A percentile compares a stretch with the other conserved stretches of the same genome.
phyloP scores from a whole-genome alignment of 768 basidiomycete genomes.

The Imleria badia region DNA sequence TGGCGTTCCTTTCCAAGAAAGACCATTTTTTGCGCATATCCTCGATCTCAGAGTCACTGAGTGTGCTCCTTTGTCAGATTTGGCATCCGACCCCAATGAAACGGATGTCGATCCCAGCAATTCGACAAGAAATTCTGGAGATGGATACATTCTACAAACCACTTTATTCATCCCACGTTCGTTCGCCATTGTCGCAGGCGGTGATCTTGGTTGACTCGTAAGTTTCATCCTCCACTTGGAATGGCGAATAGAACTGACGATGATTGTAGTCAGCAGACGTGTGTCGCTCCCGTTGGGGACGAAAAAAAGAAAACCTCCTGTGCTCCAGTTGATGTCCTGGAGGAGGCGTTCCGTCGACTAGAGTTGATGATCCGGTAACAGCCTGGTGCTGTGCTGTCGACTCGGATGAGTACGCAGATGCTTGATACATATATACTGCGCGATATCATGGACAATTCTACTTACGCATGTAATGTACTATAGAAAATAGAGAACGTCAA shows the following conservation, averaged over 20 bases:
- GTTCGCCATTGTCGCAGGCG: neutral
- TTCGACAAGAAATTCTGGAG: constrained; percentile 11
- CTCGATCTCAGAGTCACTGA: constrained; percentile 12
- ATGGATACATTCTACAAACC: constrained; percentile 17
- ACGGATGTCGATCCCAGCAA: constrained; percentile 19
- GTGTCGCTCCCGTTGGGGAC: neutral
- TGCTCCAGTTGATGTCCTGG: neutral
- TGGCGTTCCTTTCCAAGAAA: neutral
- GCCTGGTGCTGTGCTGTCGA: too few relatives aligned
- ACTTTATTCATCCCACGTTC: neutral
- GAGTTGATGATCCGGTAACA: neutral
- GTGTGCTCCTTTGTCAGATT: constrained; percentile 8
- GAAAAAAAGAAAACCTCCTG: neutral
- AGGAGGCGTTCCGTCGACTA: neutral
- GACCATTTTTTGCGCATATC: constrained; percentile 1
- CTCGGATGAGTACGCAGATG: neutral
- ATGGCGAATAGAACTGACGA: neutral
- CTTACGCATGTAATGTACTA: neutral
- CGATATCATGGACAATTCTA: neutral
- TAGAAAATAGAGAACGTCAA: too few relatives aligned
- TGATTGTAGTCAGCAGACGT: constrained; percentile 10
- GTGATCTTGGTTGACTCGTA: constrained; percentile 14
- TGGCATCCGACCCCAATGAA: constrained; percentile 13
- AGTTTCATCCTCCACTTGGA: neutral
- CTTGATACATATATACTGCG: neutral